These are phyloP conservation scores for Kluyveromyces wickerhamii DNA, from an alignment of 805 yeast species.

Conservation along the genomic window DNA sequence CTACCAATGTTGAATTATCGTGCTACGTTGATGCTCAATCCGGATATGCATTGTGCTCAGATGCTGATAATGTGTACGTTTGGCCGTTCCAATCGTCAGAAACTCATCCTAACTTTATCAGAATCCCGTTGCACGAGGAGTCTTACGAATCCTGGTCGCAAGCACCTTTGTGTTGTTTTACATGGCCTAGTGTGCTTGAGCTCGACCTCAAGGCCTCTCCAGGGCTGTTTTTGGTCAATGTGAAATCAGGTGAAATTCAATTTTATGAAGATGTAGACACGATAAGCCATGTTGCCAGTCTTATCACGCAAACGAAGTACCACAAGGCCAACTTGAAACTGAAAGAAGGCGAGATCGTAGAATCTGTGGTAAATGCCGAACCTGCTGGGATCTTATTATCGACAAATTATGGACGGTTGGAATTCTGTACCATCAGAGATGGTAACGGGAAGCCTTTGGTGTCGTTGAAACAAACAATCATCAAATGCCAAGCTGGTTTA, in stretches of 20 bases:
- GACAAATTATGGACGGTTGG: constrained; percentile 61
- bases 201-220: constrained; percentile 14
- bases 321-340: constrained; percentile 19
- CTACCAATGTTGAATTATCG: constrained; percentile 14
- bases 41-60: constrained; percentile 41
- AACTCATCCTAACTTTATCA: constrained; percentile 36
- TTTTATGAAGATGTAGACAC: constrained; percentile 67
- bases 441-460: constrained; percentile 51
- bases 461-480: constrained; percentile 20
- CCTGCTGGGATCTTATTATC: constrained; percentile 69
- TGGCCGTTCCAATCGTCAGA: constrained; percentile 67
- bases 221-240: constrained; percentile 62
- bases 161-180: constrained; percentile 21
- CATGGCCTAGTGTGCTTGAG: constrained; percentile 26
- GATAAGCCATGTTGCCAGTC: constrained; percentile 22
- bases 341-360: constrained; percentile 42
- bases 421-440: constrained; percentile 58
- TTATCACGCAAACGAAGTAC: constrained; percentile 22
- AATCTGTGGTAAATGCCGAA: constrained; percentile 50
- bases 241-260: constrained; percentile 47
- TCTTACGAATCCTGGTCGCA: constrained; percentile 10
- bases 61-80: constrained; percentile 46
- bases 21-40: constrained; percentile 43
- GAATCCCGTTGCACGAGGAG: constrained; percentile 25
- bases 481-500: constrained; percentile 31